Conservation (phyloP, 176 grass and related monocot genomes). For the Oryza glaberrima region DNA sequence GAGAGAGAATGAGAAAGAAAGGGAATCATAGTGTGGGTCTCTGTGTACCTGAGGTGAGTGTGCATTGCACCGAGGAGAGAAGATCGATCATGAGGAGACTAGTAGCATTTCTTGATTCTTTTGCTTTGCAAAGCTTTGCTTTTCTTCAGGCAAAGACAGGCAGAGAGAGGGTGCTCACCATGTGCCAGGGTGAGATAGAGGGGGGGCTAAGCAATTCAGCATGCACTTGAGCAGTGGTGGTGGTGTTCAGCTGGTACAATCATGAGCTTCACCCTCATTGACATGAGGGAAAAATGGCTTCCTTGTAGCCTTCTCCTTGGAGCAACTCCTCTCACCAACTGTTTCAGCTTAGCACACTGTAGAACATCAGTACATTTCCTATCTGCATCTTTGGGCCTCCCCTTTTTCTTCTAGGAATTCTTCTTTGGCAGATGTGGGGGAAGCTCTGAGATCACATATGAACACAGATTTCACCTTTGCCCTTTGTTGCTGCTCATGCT, state of each 20-base stretch:
- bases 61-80: conserved; percentile 35
- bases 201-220: conserved; percentile 19
- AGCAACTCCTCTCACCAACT: neutral
- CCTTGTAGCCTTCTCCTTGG: conserved; percentile 33
- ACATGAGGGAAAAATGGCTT: conserved; percentile 21
- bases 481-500: neutral
- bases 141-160: conserved; percentile 20
- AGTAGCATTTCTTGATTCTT: neutral
- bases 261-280: conserved; percentile 6
- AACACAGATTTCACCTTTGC: conserved; percentile 16
- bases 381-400: neutral
- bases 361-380: neutral
- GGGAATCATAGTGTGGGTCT: conserved; percentile 13
- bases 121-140: conserved; percentile 16
- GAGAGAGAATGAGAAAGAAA: neutral
- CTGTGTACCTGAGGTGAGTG: conserved; percentile 2
- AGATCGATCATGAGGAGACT: neutral
- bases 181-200: conserved; percentile 22
- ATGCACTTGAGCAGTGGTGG: neutral
- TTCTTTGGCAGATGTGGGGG: neutral
- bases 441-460: conserved; percentile 12
- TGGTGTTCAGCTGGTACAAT: conserved; percentile 37
- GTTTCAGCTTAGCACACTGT: neutral
- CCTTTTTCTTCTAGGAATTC: neutral
- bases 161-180: conserved; percentile 33